phyloP scores from a whole-genome alignment of 768 basidiomycete genomes.

The Pleurotus tuber-regium region DNA sequence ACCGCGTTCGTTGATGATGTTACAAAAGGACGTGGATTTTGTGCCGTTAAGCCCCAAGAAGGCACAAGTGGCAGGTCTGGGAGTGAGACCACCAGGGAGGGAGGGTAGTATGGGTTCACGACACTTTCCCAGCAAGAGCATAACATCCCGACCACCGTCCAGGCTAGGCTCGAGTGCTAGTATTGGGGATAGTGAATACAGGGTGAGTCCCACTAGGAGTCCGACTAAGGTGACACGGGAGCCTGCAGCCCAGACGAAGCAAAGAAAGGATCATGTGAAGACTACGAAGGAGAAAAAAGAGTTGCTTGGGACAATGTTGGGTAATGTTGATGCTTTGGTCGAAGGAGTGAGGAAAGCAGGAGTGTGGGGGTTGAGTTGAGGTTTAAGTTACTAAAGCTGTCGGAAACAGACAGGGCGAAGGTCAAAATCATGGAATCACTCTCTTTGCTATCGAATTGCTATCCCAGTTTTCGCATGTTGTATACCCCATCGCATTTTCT shows the following conservation, averaged over 20 bases:
- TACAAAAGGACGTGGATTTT: slow-evolving; percentile 70
- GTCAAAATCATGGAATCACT: neutral
- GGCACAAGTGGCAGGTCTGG: slow-evolving; percentile 16
- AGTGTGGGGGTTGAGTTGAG: slow-evolving; percentile 71
- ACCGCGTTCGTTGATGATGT: slow-evolving; percentile 58
- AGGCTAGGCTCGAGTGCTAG: slow-evolving; percentile 13
- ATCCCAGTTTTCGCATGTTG: neutral
- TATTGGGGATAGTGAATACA: neutral
- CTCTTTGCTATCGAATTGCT: slow-evolving; percentile 12
- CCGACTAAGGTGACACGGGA: too few species aligned
- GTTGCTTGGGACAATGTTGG: slow-evolving; percentile 76
- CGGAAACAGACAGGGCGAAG: neutral
- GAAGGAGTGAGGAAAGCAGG: slow-evolving; percentile 85
- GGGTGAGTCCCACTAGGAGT: neutral
- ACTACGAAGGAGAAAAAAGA: slow-evolving; percentile 85
- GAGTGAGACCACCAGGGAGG: slow-evolving; percentile 1
- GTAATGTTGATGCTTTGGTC: slow-evolving; percentile 89
- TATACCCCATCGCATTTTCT: neutral
- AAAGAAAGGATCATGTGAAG: slow-evolving; percentile 19
- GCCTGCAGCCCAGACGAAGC: neutral
- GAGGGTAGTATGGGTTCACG: slow-evolving; percentile 10
- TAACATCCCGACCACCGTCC: slow-evolving; percentile 15
- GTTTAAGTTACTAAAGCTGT: neutral
- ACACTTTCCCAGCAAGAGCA: slow-evolving; percentile 12
- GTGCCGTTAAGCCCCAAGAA: slow-evolving; percentile 71